Evolutionary conservation across 2,329 filamentous ascomycete genomes (phyloP), one percentile per base, ranked within the genome.

Genomic region (Tothia fuscella): DNA sequence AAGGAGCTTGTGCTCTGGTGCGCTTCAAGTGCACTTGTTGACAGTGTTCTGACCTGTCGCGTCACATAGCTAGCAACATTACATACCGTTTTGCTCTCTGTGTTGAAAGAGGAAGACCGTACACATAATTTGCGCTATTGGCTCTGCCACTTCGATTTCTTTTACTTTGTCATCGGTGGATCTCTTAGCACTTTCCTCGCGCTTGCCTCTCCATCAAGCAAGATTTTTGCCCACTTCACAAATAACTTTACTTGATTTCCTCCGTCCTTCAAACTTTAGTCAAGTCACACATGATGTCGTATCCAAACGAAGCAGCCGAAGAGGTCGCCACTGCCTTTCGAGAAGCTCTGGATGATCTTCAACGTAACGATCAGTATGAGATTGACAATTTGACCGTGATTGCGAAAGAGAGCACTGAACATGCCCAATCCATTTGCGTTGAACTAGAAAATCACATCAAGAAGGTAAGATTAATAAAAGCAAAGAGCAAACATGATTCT

Each of bases 341-440:
- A 60, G 83, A 86, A 57, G 91, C 88, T 42, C 70, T 98, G 58
- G 84, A 93, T 65, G 89, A 95, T 62, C 72, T 98, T 55, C 84
- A 82, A 50, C 75, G 80, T 58, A 95, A 95, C 66, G 85, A 86
- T 64, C 81, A 87, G 57, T 86, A 86, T 63, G 89, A 96, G 65
- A 98, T 98, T 62, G 89, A 83, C 71, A 96, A 93, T 65, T 66
- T 98, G 65, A 98, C 91, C 48, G 79, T 94, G 60, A 96, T 98
- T 64, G 91, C 91, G 46, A 86, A 93, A 62, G 91, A 98, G 63
- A 94, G 93, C 56, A 95, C 88, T 50, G 87, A 93, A 63, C 83
- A 95, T 68, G 91, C 91, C 26, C 77, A 93, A 61, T 85, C 83
- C 50, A 96, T 98, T 54, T 88, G 91, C 14, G 78, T 85, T 55